Evolutionary conservation across 768 basidiomycete species (phyloP).

Genomic region (Mycena vitilis): DNA sequence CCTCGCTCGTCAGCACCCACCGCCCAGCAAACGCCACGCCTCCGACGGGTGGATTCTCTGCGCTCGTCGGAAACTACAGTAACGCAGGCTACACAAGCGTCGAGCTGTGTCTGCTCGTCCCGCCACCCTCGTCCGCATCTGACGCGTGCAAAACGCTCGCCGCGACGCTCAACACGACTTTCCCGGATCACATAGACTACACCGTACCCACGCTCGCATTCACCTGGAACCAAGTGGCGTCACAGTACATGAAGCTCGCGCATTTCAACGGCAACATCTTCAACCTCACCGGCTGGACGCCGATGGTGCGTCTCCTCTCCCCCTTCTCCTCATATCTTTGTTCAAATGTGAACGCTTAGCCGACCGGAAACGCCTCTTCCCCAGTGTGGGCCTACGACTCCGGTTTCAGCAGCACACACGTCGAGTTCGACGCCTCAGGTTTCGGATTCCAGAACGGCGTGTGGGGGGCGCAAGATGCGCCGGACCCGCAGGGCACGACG

Average conservation of each 20-base stretch:
- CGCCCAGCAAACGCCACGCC: constrained; percentile 25
- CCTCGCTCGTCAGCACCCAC: constrained; percentile 23
- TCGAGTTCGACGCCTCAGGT: constrained; percentile 24
- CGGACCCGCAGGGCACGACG: constrained; percentile 23
- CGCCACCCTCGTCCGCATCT: constrained; percentile 14
- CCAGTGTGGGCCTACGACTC: constrained; percentile 30
- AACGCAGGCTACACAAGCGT: constrained; percentile 29
- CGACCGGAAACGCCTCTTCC: constrained; percentile 29
- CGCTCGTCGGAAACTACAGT: constrained; percentile 30
- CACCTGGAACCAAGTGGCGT: constrained; percentile 27
- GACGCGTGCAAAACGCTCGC: constrained; percentile 17
- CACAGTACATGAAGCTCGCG: constrained; percentile 24
- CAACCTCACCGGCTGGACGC: constrained; percentile 32
- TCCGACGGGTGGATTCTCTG: constrained; percentile 18
- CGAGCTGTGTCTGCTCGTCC: constrained; percentile 27
- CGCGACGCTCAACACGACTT: constrained; percentile 23
- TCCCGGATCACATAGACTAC: constrained; percentile 12
- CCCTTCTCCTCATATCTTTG: no score
- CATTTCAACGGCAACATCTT: constrained; percentile 31
- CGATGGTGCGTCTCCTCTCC: constrained; percentile 7
- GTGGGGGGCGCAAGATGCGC: constrained; percentile 27
- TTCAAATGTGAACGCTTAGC: constrained; percentile 3
- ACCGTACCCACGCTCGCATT: constrained; percentile 29
- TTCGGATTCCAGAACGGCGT: constrained; percentile 28
- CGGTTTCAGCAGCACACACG: constrained; percentile 18